Conservation (phyloP, 257 asterid species). For the Fraxinus anomala region DNA sequence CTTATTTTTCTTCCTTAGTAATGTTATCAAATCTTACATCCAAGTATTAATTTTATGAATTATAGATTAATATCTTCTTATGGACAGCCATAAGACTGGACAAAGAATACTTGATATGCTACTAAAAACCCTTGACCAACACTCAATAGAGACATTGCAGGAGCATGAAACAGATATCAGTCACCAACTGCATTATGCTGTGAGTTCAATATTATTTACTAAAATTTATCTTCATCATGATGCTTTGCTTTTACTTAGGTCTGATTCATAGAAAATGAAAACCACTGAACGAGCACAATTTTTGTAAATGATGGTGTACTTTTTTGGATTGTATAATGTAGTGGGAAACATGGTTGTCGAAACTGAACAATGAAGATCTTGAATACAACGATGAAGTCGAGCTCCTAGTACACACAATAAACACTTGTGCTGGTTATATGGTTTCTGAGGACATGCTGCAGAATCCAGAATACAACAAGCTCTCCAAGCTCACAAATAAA, state of each 20-base stretch:
- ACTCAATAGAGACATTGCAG: neutral
- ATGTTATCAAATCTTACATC: too few relatives aligned
- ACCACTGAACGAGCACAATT: neutral
- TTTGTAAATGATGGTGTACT: neutral
- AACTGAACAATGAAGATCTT: constrained; percentile 27
- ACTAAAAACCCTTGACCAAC: constrained; percentile 19
- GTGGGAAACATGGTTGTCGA: constrained; percentile 51
- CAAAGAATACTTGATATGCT: neutral
- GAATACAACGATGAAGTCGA: constrained; percentile 36
- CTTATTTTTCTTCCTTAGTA: too few relatives aligned
- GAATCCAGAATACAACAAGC: constrained; percentile 32
- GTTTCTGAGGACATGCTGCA: constrained; percentile 22
- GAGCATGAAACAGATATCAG: constrained; percentile 29
- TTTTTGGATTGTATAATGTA: neutral
- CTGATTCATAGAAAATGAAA: too few relatives aligned
- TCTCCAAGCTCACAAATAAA: constrained; percentile 41
- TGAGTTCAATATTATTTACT: constrained; percentile 20
- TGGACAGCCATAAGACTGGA: neutral
- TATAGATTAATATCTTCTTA: neutral
- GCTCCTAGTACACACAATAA: constrained; percentile 40
- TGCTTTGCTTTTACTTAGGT: neutral
- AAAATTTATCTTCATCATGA: neutral
- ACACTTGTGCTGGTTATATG: constrained; percentile 35
- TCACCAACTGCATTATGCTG: constrained; percentile 26
- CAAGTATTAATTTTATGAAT: too few relatives aligned